Evolutionary conservation across 768 basidiomycete species (phyloP), one percentile per base, ranked within the genome.

Genomic region (Trametes cinnabarina): DNA sequence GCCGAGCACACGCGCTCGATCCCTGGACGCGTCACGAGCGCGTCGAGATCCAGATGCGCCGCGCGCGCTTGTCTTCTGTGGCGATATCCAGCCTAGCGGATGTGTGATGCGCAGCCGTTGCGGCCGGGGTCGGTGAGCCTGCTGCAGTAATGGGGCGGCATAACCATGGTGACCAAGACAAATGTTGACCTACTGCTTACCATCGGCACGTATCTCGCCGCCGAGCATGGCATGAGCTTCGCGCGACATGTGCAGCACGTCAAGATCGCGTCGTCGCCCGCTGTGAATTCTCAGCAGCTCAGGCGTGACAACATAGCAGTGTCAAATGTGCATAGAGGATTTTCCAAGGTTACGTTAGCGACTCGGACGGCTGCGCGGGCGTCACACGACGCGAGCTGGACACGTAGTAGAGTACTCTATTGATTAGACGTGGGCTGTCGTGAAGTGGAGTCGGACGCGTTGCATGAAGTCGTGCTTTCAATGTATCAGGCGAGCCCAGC

Each of bases 161-260:
- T n/a, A 20, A 35, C 52, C 52, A 54, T 46, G 43, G 42, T 46
- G 52, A 54, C 43, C 20, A 46, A 37, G 32, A 17, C 42, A 15
- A 37, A n/a, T 46, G 52, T 34, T 44, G 34, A 54, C 43, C 34
- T 34, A 15, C 23, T 34, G 30, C 42, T 37, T 54, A 41, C 32
- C 52, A 41, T 44, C 42, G 19, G n/a, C n/a, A n/a, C 25, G 23
- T n/a, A 35, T 7, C 19, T 23, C 28, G 20, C 12, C 15, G 34
- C 17, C 17, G 3, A 10, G 30, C 35, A 17, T 46, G 25, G 8
- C 25, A 1, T 4, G 11, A 15, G 6, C 44, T 15, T 14, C 17
- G 44, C 44, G 22, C 22, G 42, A 43, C n/a, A 22, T 22, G 22
- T 15, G 12, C 20, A 26, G 25, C 8, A 11, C 22, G 9, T 1